Base-by-base conservation (phyloP, 2,329 filamentous ascomycete species). In the Lithohypha guttulata region DNA sequence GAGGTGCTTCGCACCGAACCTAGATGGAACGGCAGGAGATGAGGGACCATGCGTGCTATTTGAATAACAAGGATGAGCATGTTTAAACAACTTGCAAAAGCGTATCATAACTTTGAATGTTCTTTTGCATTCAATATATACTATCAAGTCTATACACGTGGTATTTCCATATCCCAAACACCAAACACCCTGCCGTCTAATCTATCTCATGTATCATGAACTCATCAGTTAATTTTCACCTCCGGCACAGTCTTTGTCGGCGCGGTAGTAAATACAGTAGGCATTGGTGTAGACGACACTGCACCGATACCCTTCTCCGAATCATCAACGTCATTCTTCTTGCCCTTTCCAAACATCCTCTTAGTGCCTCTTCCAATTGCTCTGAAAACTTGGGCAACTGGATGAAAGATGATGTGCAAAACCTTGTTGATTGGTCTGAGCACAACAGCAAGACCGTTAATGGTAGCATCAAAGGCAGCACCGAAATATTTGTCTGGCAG, bases 401-500 rank as follows among this genome's bases (percentile, higher is more conserved):
- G 57, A 15, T 48, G 45, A 37, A 56, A 58, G 17, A 58, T 43
- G 18, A 54, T 40, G 3, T 46, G 47, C 31, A 58, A 41, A 2
- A 29, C 56, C 30, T 55, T 60, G 28, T 47, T 43, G 15, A 65
- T 28, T 2, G 65, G 65, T 11, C 52, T 51, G 27, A 80, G 53
- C 39, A 70, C 65, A 27, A 69, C 58, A 2, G 71, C 66, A 27
- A 81, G 60, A 42, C 73, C 57, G 29, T 63, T 64, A 34, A 69
- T 59, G 30, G 82, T 55, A 11, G 79, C 62, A 42, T 59, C 53
- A 38, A 68, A 63, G 2, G 62, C 54, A 26, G 60, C 42, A 1
- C 55, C 60, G 33, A 66, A 65, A 28, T 63, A 59, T 32, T 72
- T 68, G 56, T 96, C 87, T 0, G 91, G 91, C 36, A 96, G 71